Conservation (phyloP, 1,139 yeast genomes). For the Debaryomyces singareniensis region DNA sequence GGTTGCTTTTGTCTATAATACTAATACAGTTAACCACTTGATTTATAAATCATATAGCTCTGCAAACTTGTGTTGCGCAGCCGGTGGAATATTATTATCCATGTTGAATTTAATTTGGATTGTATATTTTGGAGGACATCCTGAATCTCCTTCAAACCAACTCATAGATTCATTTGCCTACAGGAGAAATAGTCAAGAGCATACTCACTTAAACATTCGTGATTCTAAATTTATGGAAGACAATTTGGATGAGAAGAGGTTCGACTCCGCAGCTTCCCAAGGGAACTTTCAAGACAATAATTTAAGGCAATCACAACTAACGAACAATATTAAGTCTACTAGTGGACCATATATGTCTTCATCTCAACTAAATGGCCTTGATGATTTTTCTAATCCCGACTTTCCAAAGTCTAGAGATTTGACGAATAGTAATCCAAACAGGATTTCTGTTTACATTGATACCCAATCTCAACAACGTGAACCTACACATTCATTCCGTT, state of each 20-base stretch:
- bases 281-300: constrained; percentile 28
- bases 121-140: constrained; percentile 79
- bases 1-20: constrained; percentile 71
- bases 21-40: constrained; percentile 75
- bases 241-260: constrained; percentile 22
- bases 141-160: constrained; percentile 71
- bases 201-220: constrained; percentile 19
- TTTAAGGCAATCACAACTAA: constrained; percentile 33
- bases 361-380: constrained; percentile 53
- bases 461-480: constrained; percentile 13
- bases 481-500: constrained; percentile 51
- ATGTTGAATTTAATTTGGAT: constrained; percentile 80
- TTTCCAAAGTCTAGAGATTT: constrained; percentile 29
- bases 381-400: constrained; percentile 43
- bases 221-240: constrained; percentile 23
- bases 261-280: constrained; percentile 14
- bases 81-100: constrained; percentile 81
- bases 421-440: constrained; percentile 21
- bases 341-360: constrained; percentile 45
- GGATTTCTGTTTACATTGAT: constrained; percentile 23
- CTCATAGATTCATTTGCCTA: constrained; percentile 72
- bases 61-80: constrained; percentile 78
- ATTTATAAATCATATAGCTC: constrained; percentile 61
- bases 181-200: constrained; percentile 22
- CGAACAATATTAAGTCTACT: constrained; percentile 20